Percentiles rank a stretch among this genome's conserved stretches.
Evolutionary conservation across 371 early-diverging fungal genomes (phyloP).

Genomic region (Mucor lusitanicus): DNA sequence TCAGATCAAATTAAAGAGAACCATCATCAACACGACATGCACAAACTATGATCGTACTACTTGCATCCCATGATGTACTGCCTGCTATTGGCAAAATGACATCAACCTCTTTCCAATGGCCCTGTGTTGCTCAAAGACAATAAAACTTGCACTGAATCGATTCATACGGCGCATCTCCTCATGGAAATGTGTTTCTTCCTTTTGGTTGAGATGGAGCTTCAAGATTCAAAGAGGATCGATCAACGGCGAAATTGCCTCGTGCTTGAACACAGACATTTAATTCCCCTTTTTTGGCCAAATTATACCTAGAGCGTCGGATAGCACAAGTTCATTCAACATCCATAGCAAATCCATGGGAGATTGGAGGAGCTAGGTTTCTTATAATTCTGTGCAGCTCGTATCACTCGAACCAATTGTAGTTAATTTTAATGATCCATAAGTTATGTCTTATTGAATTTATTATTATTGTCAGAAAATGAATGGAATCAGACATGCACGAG

Average conservation of each 20-base stretch:
- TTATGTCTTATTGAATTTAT: neutral
- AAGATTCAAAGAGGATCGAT: neutral
- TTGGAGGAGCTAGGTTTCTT: too few relatives aligned
- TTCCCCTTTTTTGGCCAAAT: neutral
- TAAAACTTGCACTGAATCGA: neutral
- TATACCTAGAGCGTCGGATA: neutral
- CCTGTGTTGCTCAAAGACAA: neutral
- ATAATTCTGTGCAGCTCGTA: too few relatives aligned
- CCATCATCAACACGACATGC: neutral
- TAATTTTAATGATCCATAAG: too few relatives aligned
- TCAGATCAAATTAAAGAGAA: neutral
- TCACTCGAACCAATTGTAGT: too few relatives aligned
- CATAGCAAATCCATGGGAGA: neutral
- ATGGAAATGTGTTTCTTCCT: neutral
- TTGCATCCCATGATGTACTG: neutral
- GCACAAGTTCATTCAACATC: neutral
- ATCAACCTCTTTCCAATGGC: neutral
- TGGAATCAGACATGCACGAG: conserved; percentile 32
- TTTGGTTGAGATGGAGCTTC: neutral
- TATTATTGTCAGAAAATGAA: conserved; percentile 34
- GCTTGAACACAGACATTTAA: neutral
- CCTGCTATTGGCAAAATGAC: neutral
- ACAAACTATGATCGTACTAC: neutral
- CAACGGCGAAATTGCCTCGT: neutral
- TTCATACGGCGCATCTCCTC: neutral